Evolutionary conservation across 495 filamentous ascomycete species (phyloP).

Genomic region (Penicillium lividum): DNA sequence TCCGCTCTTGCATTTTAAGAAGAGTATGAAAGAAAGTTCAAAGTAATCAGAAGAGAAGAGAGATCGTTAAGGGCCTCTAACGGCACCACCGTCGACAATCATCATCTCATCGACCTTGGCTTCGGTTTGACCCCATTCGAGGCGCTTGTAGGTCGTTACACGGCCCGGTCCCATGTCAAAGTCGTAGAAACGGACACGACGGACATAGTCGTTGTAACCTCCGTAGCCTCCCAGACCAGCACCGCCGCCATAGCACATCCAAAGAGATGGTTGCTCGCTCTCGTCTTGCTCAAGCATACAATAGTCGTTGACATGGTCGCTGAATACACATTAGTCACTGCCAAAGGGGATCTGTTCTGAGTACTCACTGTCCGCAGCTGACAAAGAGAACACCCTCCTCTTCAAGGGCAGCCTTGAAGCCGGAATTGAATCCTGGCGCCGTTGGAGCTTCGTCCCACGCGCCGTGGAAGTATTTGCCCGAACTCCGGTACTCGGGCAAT

Average conservation of each 20-base stretch:
- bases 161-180: constrained; percentile 86
- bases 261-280: constrained; percentile 66
- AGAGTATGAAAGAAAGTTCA: constrained; percentile 14
- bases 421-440: constrained; percentile 83
- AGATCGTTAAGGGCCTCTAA: constrained; percentile 36
- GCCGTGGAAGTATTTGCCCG: constrained; percentile 57
- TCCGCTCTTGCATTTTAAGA: constrained; percentile 6
- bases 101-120: constrained; percentile 79
- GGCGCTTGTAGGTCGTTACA: constrained; percentile 87
- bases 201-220: constrained; percentile 80
- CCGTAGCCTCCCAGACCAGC: constrained; percentile 92
- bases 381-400: constrained; percentile 83
- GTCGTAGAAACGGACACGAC: constrained; percentile 85
- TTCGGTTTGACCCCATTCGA: constrained; percentile 78
- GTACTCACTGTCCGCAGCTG: constrained; percentile 81
- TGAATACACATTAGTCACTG: constrained; percentile 25
- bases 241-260: constrained; percentile 98
- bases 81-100: constrained; percentile 78
- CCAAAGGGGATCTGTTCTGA: constrained; percentile 4
- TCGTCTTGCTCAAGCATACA: constrained; percentile 64
- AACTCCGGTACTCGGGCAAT: constrained; percentile 75
- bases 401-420: constrained; percentile 82
- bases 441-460: constrained; percentile 75
- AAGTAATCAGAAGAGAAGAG: constrained; percentile 12
- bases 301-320: constrained; percentile 96